These are phyloP conservation scores for Rhizopus sp. DNA, from an alignment of 371 early-diverging fungal species.

Conservation along the genomic window DNA sequence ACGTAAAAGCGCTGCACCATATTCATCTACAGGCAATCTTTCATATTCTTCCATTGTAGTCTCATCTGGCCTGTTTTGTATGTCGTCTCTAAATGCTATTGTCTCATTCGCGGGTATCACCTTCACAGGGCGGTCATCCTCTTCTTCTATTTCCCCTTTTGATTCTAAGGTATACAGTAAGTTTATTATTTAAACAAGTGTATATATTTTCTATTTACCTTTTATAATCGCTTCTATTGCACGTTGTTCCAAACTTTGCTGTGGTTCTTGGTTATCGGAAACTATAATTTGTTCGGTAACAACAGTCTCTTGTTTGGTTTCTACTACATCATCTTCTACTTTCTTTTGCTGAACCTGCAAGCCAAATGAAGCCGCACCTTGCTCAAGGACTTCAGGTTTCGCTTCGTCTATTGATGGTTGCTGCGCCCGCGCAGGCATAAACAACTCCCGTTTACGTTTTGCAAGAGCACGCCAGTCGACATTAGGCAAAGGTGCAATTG, in stretches of 20 bases:
- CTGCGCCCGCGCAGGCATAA: slow-evolving; percentile 36
- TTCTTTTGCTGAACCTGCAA: slow-evolving; percentile 43
- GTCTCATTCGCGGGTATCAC: slow-evolving; percentile 55
- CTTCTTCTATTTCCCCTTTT: slow-evolving; percentile 48
- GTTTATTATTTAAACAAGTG: neutral
- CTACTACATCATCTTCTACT: slow-evolving; percentile 9
- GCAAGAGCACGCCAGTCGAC: slow-evolving; percentile 51
- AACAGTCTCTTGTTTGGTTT: slow-evolving; percentile 11
- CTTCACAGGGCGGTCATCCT: slow-evolving; percentile 42
- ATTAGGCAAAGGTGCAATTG: slow-evolving; percentile 52
- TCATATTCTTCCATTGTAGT: slow-evolving; percentile 81
- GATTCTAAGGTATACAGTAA: slow-evolving; percentile 34
- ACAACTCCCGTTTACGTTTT: slow-evolving; percentile 44
- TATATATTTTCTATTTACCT: slow-evolving; percentile 21
- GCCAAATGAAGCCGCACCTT: slow-evolving; percentile 22
- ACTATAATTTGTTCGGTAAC: slow-evolving; percentile 13
- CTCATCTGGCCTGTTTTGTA: slow-evolving; percentile 57
- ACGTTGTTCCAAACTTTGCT: slow-evolving; percentile 56
- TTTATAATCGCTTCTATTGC: slow-evolving; percentile 61
- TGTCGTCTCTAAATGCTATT: slow-evolving; percentile 53
- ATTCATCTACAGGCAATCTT: slow-evolving; percentile 83
- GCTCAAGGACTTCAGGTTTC: slow-evolving; percentile 17
- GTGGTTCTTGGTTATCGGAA: slow-evolving; percentile 9
- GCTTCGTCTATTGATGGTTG: slow-evolving; percentile 5
- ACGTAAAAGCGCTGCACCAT: slow-evolving; percentile 86